Evolutionary conservation across 2,329 filamentous ascomycete genomes (phyloP), one percentile per base, ranked within the genome.

Genomic region (Colletotrichum spinosum): DNA sequence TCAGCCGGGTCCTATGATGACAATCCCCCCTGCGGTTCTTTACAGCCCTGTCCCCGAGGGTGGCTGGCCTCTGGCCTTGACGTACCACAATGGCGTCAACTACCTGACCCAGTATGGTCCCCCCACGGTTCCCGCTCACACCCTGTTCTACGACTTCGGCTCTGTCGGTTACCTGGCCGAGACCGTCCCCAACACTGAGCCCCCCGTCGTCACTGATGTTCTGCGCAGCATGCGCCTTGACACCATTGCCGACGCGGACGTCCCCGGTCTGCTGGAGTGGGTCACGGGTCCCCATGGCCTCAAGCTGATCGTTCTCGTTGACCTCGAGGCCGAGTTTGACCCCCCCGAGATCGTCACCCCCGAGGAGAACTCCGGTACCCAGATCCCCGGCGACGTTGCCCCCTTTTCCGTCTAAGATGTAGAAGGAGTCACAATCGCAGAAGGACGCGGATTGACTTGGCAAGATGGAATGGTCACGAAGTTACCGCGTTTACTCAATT

Each of bases 101-200:
- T 51, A 64, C 34, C 49, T 67, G 7, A 54, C 64, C 44, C 42
- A 60, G 0, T 65, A 67, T 54, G 17, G 60, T 8, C 57, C 62
- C 12, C n/a, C 42, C 3, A 8, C 39, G 33, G 25, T 25, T 25
- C 25, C 25, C 25, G 25, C 25, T 25, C 25, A 55, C 11, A 10
- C 13, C 42, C 4, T 37, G 17, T 12, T n/a, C 38, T n/a, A 13
- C 15, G 10, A 11, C 6, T 15, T 5, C 58, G 13, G 33, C n/a
- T 4, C 25, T 25, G 25, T 63, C 9, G 9, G 33, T 3, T 50
- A 50, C 17, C 3, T 55, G 33, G 53, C 62, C 35, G 35, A 59
- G 38, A 59, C 42, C n/a, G 34, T 65, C 1, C 44, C 53, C 0
- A 9, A 11, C 8, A 15, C 39, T 49, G 17, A 13, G 2, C 15